These are phyloP conservation scores for Hypomyces rosellus DNA, from an alignment of 2,329 filamentous ascomycete genomes.

Conservation along the genomic window DNA sequence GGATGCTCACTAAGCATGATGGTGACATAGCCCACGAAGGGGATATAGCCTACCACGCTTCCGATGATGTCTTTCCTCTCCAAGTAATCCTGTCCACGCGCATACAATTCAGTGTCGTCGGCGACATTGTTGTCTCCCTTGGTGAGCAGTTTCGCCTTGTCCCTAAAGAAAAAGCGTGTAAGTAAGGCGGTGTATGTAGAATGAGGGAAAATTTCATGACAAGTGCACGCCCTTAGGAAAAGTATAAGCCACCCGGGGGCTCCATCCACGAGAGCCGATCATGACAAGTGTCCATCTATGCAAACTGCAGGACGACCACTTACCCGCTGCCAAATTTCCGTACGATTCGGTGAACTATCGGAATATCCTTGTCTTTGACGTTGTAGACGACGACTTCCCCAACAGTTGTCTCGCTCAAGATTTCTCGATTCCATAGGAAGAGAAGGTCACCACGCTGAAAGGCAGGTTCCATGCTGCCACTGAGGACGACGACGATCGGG, in stretches of 20 bases:
- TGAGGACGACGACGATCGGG: conserved; percentile 78
- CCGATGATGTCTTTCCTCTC: conserved; percentile 87
- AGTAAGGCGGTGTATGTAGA: conserved; percentile 8
- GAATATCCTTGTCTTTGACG: conserved; percentile 88
- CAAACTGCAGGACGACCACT: conserved; percentile 16
- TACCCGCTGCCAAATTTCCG: conserved; percentile 61
- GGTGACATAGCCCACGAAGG: conserved; percentile 94
- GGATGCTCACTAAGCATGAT: conserved; percentile 93
- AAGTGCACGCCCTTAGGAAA: neutral
- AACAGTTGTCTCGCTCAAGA: conserved; percentile 48
- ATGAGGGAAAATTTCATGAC: neutral
- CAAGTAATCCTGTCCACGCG: conserved; percentile 78
- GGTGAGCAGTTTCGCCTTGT: conserved; percentile 70
- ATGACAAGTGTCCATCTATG: neutral
- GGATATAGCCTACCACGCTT: conserved; percentile 84
- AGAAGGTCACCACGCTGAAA: conserved; percentile 73
- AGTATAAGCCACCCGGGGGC: neutral
- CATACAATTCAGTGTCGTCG: conserved; percentile 86
- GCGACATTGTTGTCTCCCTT: conserved; percentile 96
- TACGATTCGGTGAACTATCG: conserved; percentile 91
- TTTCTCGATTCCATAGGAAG: conserved; percentile 69
- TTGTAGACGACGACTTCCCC: conserved; percentile 64
- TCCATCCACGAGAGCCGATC: neutral
- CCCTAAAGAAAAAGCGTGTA: conserved; percentile 26
- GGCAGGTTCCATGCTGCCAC: conserved; percentile 77